Evolutionary conservation across 352 stramenopile species (phyloP), one percentile per base, ranked within the genome.

Genomic region (Peronosclerospora sorghi): DNA sequence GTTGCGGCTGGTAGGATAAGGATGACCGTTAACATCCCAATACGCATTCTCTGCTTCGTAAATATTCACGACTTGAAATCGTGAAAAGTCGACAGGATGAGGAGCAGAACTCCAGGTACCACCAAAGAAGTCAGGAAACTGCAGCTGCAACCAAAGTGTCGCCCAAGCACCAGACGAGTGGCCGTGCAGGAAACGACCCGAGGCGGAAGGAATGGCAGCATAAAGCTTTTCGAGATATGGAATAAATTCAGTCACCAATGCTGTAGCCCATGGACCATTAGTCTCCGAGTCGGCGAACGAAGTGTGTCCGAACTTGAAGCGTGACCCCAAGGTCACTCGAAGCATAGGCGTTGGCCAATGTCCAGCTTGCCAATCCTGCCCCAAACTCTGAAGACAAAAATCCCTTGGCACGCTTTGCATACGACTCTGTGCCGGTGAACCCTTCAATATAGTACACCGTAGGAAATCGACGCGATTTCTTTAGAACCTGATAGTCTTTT

Each of bases 401-500:
- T 1, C 39, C 59, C 29, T 71, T 59, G 1, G 72, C 75, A n/a
- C 75, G 69, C 35, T 70, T 65, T 2, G 64, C 68, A 51, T 83
- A 84, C 27, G 53, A 59, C 45, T 84, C 72, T 0, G 72, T 81
- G 14, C 75, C 75, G 10, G 67, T 81, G 43, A 85, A 87, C 5
- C 75, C 75, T 61, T 87, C 75, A 35, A 87, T 75, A 48, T 83
- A 85, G 65, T 82, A 87, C 8, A 87, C 68, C 2, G 68, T 77
- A 2, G 75, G 72, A 40, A 70, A 82, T n/a, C 50, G 45, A 10
- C 29, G 29, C 2, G 48, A 20, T 1, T 50, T 27, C 26, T 68
- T 61, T 20, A 56, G 17, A 1, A 39, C n/a, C 18, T 68, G 43
- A 48, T 79, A 87, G 20, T 67, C 55, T 36, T 77, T 76, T 12